Percentiles rank a stretch among this genome's conserved stretches.
Evolutionary conservation across 2,329 filamentous ascomycete genomes (phyloP).

Genomic region (Calcarisporium arbuscula): DNA sequence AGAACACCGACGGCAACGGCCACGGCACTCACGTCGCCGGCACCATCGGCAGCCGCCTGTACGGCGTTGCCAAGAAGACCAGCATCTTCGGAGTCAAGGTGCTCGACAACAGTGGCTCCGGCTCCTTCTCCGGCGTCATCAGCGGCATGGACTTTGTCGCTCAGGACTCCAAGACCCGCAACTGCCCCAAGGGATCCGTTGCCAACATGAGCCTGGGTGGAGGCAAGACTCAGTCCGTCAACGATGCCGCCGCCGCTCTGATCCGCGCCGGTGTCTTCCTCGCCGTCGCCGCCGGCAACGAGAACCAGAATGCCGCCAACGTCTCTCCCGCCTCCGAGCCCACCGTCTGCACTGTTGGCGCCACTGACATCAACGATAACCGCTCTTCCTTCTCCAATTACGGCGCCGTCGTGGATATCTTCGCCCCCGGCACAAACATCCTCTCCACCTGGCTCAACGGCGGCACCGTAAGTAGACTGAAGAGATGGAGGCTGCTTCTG

Average conservation of each 20-base stretch:
- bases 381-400: slow-evolving; percentile 47
- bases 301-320: slow-evolving; percentile 33
- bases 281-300: slow-evolving; percentile 51
- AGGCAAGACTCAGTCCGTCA: slow-evolving; percentile 36
- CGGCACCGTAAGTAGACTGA: slow-evolving; percentile 18
- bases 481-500: background rate
- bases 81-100: slow-evolving; percentile 41
- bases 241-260: slow-evolving; percentile 42
- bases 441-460: slow-evolving; percentile 41
- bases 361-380: slow-evolving; percentile 32
- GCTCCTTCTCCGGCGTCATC: slow-evolving; percentile 33
- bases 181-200: slow-evolving; percentile 39
- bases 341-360: slow-evolving; percentile 47
- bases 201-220: slow-evolving; percentile 54
- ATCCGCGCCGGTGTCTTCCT: slow-evolving; percentile 43
- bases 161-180: slow-evolving; percentile 26
- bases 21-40: slow-evolving; percentile 35
- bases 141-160: slow-evolving; percentile 39
- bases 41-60: slow-evolving; percentile 25
- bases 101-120: slow-evolving; percentile 27
- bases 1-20: slow-evolving; percentile 26
- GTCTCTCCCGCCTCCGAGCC: slow-evolving; percentile 43
- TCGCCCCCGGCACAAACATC: slow-evolving; percentile 42
- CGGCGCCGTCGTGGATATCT: slow-evolving; percentile 42
- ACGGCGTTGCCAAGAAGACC: slow-evolving; percentile 36